phyloP scores from a whole-genome alignment of 495 filamentous ascomycete genomes.

The Cenococcum geophilum region DNA sequence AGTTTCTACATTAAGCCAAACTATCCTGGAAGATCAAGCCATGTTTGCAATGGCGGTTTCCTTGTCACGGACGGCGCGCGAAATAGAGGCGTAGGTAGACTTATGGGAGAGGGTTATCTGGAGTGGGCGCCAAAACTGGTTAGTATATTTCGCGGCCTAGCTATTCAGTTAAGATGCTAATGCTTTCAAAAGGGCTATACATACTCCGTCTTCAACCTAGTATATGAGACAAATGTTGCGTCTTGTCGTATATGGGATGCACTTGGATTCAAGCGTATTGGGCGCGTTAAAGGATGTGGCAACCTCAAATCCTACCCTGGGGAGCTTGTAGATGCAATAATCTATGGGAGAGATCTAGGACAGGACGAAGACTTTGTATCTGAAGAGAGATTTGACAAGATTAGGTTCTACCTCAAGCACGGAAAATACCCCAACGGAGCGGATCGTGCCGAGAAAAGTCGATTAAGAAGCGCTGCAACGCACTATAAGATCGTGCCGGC shows the following conservation, averaged over 20 bases:
- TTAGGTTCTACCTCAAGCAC: conserved; percentile 92
- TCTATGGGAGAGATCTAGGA: conserved; percentile 85
- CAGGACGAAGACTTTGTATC: conserved; percentile 81
- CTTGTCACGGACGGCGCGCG: conserved; percentile 85
- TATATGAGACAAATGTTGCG: conserved; percentile 95
- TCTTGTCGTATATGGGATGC: conserved; percentile 96
- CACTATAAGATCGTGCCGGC: conserved; percentile 77
- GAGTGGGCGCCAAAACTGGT: conserved; percentile 90
- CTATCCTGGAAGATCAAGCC: conserved; percentile 91
- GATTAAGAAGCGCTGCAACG: conserved; percentile 84
- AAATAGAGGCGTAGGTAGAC: conserved; percentile 80
- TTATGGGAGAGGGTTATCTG: conserved; percentile 91
- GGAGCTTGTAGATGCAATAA: conserved; percentile 86
- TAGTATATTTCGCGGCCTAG: conserved; percentile 30
- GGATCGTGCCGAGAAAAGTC: conserved; percentile 92
- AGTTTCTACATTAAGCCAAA: conserved; percentile 98
- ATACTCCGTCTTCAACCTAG: conserved; percentile 96
- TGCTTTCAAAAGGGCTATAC: conserved; percentile 62
- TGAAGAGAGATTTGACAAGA: conserved; percentile 98
- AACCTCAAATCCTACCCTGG: conserved; percentile 74
- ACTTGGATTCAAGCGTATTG: conserved; percentile 96
- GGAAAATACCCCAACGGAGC: conserved; percentile 89
- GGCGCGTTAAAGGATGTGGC: conserved; percentile 80
- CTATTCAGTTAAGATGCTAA: conserved; percentile 5
- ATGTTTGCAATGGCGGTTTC: conserved; percentile 95